Base-by-base conservation (phyloP, 441 rosid genomes). In the Hypseocharis bilobata region DNA sequence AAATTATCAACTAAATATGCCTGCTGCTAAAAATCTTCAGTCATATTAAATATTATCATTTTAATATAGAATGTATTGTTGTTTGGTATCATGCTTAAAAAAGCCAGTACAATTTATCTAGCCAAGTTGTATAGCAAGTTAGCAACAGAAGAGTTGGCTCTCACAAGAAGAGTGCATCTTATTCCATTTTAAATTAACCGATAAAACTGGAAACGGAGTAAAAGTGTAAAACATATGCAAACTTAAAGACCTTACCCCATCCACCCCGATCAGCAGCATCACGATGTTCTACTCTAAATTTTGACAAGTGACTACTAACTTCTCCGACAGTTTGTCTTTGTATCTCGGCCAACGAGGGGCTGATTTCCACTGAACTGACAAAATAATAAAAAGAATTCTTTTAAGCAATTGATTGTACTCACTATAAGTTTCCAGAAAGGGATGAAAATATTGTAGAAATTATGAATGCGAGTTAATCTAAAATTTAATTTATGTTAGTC, bases 291-390 rank as follows among this genome's bases (percentile, higher is more conserved):
- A 90, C 96, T 72, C 76, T 88, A 76, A 88, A 88, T 82, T 83
- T 93, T 69, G 89, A 77, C 66, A 78, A 69, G 78, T 92, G 98
- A 76, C 88, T 85, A 44, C 66, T 82, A 71, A 87, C 88, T 84
- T 85, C 86, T 75, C 96, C 91, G 68, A 92, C 87, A 58, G 96
- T 92, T 77, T 86, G 87, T 70, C 82, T 84, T 65, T 92, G 98
- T 78, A 83, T 82, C 71, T 87, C 80, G 60, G 92, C 97, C 67
- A 92, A 79, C 45, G 96, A 84, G 29, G 94, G 86, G 76, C 98
- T 92, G 75, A 92, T 92, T 82, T 90, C 98, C 76, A 93, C 87
- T 55, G 96, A 93, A 61, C 98, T 93, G 86, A 78, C 78, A 62
- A 13, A 10, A 59, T 14, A 29, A 62, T 19, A 63, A 51, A 72